Conservation (phyloP, 202 grass and related monocot genomes). For the Bolboschoenoplectus hybrid region DNA sequence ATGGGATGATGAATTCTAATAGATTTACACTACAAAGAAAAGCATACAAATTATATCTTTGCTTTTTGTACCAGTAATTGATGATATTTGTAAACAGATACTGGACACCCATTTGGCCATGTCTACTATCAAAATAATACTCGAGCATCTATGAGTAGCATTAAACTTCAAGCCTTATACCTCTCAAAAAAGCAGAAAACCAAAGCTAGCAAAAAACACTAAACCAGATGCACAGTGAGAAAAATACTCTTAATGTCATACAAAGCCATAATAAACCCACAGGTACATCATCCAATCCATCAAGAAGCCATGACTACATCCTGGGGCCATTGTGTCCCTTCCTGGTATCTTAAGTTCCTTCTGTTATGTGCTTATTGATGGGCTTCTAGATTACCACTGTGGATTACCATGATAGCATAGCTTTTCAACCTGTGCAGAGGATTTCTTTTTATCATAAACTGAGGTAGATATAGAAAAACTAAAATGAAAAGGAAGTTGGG, state of each 20-base stretch:
- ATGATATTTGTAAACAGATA: not conserved
- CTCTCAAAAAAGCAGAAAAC: not conserved
- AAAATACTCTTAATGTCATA: not conserved
- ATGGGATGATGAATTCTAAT: constrained; percentile 12
- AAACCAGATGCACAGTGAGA: not conserved
- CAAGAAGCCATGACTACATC: too few species aligned
- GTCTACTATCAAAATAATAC: not conserved
- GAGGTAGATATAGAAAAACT: not conserved
- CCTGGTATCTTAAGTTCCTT: too few species aligned
- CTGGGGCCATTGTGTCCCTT: too few species aligned
- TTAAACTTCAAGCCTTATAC: not conserved
- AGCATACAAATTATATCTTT: not conserved
- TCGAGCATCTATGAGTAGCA: not conserved
- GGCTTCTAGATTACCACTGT: not conserved
- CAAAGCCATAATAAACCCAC: not conserved
- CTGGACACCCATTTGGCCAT: not conserved
- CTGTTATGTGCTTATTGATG: not conserved
- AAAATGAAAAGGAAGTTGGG: not conserved
- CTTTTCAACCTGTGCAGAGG: not conserved
- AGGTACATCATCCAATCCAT: too few species aligned
- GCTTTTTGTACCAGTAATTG: not conserved
- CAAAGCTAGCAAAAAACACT: not conserved
- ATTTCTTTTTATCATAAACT: not conserved
- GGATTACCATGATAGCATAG: not conserved
- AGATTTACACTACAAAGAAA: constrained; percentile 8